Conservation (phyloP, 2,329 filamentous ascomycete genomes). For the Fonsecaea pedrosoi region DNA sequence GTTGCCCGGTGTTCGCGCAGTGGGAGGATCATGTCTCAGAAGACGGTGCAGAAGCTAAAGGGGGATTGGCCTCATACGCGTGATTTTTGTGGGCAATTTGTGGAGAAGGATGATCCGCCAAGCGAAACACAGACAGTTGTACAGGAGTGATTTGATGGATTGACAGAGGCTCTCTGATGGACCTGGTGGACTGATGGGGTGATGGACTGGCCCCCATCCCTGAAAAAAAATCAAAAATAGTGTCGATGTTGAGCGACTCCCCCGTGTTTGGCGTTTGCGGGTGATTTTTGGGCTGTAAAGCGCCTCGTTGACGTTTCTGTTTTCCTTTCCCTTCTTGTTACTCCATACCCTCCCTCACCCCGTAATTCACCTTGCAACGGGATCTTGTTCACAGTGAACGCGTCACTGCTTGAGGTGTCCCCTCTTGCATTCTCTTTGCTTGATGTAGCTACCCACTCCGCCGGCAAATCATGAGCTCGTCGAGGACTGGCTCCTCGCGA, state of each 20-base stretch:
- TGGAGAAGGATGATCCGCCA: neutral
- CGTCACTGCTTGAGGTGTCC: neutral
- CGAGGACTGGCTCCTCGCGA: slow-evolving; percentile 24
- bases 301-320: neutral
- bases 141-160: slow-evolving; percentile 2
- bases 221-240: neutral
- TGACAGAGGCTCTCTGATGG: neutral
- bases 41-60: neutral
- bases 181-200: neutral
- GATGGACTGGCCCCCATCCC: neutral
- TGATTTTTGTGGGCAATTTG: slow-evolving; percentile 6
- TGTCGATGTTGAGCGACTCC: neutral
- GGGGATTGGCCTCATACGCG: slow-evolving; percentile 1
- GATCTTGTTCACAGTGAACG: neutral
- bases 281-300: neutral
- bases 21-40: slow-evolving; percentile 2
- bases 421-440: neutral
- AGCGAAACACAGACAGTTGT: slow-evolving; percentile 1
- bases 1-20: neutral
- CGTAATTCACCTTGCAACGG: neutral
- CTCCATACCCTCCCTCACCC: neutral
- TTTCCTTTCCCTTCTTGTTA: neutral
- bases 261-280: slow-evolving; percentile 3
- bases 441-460: neutral
- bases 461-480: slow-evolving; percentile 24